Percentiles rank a stretch among this genome's conserved stretches.
phyloP scores from a whole-genome alignment of 169 alveolate species.

The Toxoplasma gondii region DNA sequence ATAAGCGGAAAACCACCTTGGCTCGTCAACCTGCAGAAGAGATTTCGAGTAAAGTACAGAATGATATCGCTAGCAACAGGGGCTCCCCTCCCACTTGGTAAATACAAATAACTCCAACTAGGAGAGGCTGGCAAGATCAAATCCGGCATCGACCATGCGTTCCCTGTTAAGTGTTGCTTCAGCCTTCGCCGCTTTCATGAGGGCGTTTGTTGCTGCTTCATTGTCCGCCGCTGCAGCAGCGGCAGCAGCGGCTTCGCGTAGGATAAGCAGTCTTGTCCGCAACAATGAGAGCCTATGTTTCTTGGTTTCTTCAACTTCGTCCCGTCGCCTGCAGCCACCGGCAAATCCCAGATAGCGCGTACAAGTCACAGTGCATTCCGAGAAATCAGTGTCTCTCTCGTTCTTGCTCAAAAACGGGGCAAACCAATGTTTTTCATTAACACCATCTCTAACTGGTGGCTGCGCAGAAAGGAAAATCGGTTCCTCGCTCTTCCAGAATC shows the following conservation, averaged over 20 bases:
- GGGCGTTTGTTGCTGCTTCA: neutral
- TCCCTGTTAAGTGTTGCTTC: neutral
- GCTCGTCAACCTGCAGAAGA: neutral
- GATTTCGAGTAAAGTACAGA: neutral
- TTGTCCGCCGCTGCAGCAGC: neutral
- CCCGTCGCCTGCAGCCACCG: neutral
- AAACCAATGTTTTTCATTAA: no score
- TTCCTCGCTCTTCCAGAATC: no score
- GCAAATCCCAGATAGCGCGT: neutral
- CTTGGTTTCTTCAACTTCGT: neutral
- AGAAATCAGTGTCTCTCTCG: no score
- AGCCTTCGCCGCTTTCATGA: conserved; percentile 12
- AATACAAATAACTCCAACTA: no score
- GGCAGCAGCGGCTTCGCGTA: conserved; percentile 7
- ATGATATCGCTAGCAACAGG: neutral
- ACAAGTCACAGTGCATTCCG: no score
- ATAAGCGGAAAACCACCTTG: neutral
- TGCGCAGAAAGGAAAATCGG: no score
- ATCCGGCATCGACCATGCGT: neutral
- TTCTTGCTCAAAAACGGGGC: no score
- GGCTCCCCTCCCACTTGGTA: neutral
- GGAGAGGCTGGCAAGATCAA: neutral
- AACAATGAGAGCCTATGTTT: neutral
- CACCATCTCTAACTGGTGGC: no score
- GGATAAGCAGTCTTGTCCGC: neutral